Conservation (phyloP, 345 rosid species). For the Syzygium aromaticum region DNA sequence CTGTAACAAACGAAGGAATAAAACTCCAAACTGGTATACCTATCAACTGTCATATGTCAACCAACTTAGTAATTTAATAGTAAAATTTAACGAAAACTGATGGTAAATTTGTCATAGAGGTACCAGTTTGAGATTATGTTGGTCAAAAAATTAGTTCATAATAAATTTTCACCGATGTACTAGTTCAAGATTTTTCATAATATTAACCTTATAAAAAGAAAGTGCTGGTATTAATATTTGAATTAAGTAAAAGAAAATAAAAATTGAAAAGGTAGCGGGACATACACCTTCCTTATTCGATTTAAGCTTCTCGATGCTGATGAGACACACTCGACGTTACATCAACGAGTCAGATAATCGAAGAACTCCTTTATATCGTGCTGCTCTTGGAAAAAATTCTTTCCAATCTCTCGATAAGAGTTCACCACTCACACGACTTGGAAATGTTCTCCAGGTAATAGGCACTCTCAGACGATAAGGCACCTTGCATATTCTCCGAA, state of each 20-base stretch:
- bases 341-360: background rate
- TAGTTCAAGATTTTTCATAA: fast-evolving
- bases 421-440: background rate
- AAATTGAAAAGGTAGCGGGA: background rate
- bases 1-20: too few species aligned
- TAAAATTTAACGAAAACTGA: too few species aligned
- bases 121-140: too few species aligned
- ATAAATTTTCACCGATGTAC: too few species aligned
- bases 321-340: background rate
- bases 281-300: background rate
- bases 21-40: too few species aligned
- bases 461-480: background rate
- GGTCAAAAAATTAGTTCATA: too few species aligned
- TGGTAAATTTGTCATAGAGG: too few species aligned
- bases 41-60: too few species aligned
- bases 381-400: background rate
- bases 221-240: background rate
- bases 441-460: background rate
- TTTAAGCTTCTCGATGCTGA: background rate
- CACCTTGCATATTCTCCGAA: background rate
- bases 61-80: too few species aligned
- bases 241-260: background rate
- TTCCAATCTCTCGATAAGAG: background rate
- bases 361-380: background rate
- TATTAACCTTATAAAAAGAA: too few species aligned